These are phyloP conservation scores for Prototheca stagnorum DNA, from an alignment of 163 green algal genomes.

Conservation along the genomic window DNA sequence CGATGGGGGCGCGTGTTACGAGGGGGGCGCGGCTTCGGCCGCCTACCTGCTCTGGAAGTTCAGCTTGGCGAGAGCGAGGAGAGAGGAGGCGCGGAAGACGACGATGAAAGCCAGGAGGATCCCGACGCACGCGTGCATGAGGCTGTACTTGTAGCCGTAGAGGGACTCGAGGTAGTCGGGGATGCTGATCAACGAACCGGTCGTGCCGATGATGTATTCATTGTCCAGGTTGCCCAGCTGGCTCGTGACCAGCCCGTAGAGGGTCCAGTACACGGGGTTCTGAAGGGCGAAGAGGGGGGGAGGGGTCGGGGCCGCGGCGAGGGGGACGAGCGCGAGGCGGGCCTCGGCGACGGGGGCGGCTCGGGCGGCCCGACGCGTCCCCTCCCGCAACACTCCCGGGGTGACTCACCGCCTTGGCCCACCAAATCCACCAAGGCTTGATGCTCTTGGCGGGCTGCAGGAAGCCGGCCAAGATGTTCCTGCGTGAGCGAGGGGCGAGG, in stretches of 20 bases:
- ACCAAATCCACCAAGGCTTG: constrained; percentile 20
- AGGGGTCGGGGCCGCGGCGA: too few relatives aligned
- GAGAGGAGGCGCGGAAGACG: constrained; percentile 9
- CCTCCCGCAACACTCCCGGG: too few relatives aligned
- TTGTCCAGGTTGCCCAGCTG: constrained; percentile 22
- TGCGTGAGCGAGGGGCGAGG: too few relatives aligned
- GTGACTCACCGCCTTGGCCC: too few relatives aligned
- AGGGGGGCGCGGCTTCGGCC: too few relatives aligned
- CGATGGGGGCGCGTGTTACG: not conserved
- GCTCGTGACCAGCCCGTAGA: constrained; percentile 22
- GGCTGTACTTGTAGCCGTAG: constrained; percentile 29
- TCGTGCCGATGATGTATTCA: constrained; percentile 1
- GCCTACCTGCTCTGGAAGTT: constrained; percentile 35
- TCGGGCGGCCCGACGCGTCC: too few relatives aligned
- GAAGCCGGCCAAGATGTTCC: constrained; percentile 24
- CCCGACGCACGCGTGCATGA: constrained; percentile 16
- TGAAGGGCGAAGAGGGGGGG: not conserved
- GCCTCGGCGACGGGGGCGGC: too few relatives aligned
- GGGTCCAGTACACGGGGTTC: constrained; percentile 13
- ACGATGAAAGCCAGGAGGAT: constrained; percentile 25
- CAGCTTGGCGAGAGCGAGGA: constrained; percentile 21
- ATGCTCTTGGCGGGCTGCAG: constrained; percentile 13
- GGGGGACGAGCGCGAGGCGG: too few relatives aligned
- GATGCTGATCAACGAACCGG: not conserved
- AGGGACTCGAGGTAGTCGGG: constrained; percentile 11